phyloP scores from a whole-genome alignment of 352 stramenopile genomes.

The Phytopythium kandeliae region DNA sequence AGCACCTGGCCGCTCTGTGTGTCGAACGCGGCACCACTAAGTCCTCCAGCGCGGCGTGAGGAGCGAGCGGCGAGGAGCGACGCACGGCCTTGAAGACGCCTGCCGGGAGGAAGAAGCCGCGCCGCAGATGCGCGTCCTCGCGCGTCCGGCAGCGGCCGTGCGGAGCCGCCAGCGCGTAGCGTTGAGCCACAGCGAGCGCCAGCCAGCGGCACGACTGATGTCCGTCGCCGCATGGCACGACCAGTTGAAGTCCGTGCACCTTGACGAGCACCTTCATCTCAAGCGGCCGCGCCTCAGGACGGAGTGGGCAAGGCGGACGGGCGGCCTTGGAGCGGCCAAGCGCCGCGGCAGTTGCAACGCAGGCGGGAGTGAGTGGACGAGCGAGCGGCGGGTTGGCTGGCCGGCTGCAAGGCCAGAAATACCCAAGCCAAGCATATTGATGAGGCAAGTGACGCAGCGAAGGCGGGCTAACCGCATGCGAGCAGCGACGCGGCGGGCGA shows the following conservation, averaged over 20 bases:
- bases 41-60: too few relatives aligned
- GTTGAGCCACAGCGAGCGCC: constrained; percentile 69
- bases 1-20: constrained; percentile 39
- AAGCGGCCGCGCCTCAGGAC: background rate
- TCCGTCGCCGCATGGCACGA: constrained; percentile 73
- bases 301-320: too few relatives aligned
- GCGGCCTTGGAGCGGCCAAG: background rate
- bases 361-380: too few relatives aligned
- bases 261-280: constrained; percentile 70
- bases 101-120: constrained; percentile 76
- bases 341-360: background rate
- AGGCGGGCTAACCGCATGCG: too few relatives aligned
- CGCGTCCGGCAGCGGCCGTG: constrained; percentile 69
- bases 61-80: background rate
- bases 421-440: background rate
- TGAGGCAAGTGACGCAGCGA: background rate
- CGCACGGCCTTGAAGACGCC: constrained; percentile 33
- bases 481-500: too few relatives aligned
- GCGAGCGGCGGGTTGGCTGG: too few relatives aligned
- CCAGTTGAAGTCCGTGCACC: constrained; percentile 65
- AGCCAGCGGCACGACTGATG: constrained; percentile 80
- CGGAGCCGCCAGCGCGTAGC: constrained; percentile 56
- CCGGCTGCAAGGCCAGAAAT: too few relatives aligned
- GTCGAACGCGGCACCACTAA: too few relatives aligned
- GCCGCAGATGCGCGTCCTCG: constrained; percentile 66